Evolutionary conservation across 441 rosid species (phyloP), one percentile per base, ranked within the genome.

Genomic region (Theobroma grandiflorum): DNA sequence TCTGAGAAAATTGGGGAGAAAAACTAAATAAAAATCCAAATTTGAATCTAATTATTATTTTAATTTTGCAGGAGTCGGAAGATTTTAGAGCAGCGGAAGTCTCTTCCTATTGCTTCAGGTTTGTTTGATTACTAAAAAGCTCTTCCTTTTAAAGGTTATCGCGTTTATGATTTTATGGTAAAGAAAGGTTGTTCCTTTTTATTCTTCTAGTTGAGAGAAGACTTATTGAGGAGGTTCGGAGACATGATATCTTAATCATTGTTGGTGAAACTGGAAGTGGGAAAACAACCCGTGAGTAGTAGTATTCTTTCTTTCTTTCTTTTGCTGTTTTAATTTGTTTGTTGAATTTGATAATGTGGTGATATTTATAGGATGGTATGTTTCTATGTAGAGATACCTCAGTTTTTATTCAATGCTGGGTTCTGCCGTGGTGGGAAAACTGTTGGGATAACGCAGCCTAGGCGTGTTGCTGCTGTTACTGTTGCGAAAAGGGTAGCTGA

Each of bases 181-280:
- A 11, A 75, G 15, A 47, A 79, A 62, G 83, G 73, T 4, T 3
- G 16, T 57, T 66, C 8, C 74, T 37, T 77, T 45, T 38, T 43
- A 14, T 72, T 75, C 45, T 74, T 75, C 45, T 74, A 96, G 98
- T 89, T 80, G 95, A 91, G 92, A 86, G 78, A 75, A 87, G 94
- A 31, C 89, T 96, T 11, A 62, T 92, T 26, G 91, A 93, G 49
- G 99, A 91, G 90, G 91, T 95, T 63, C 81, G 79, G 33, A 83
- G 80, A 3, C 86, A 93, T 74, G 90, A 91, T 79, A 83, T 82
- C 74, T 71, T 96, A 78, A 93, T 95, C 31, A 85, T 96, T 26
- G 98, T 96, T 72, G 99, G 98, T 20, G 99, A 95, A 87, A 96
- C 98, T 40, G 99, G 98, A 31, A 95, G 99, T 49, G 99, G 99